These are phyloP conservation scores for Barnettozyma californica DNA, from an alignment of 805 yeast species.

Conservation along the genomic window DNA sequence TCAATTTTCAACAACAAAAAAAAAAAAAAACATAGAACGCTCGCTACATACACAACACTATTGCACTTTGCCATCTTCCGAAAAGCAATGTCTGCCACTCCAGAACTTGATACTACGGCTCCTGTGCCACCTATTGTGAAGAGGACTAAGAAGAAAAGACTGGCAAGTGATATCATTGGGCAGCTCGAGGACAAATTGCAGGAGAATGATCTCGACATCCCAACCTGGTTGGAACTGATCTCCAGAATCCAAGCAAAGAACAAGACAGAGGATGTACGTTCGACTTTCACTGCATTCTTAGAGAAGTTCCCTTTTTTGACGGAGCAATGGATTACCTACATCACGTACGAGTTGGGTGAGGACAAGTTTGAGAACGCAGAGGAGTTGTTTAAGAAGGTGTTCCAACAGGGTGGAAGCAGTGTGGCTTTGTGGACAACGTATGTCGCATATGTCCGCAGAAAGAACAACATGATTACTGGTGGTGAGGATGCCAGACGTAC, in stretches of 20 bases:
- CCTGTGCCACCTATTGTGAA: conserved; percentile 1
- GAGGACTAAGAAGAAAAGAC: conserved; percentile 17
- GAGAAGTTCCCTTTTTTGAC: conserved; percentile 63
- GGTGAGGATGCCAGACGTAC: conserved; percentile 74
- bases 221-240: conserved; percentile 53
- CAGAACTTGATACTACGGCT: background rate
- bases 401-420: conserved; percentile 52
- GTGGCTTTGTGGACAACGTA: conserved; percentile 74
- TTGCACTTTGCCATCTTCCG: background rate
- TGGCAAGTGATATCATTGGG: conserved; percentile 46
- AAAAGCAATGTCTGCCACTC: background rate
- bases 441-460: conserved; percentile 68
- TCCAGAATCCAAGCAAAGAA: conserved; percentile 45
- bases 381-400: conserved; percentile 53
- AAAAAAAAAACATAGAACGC: background rate
- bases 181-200: conserved; percentile 51
- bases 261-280: conserved; percentile 53
- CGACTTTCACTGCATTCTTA: conserved; percentile 56
- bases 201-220: conserved; percentile 46
- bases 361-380: conserved; percentile 67
- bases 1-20: background rate
- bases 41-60: too few relatives aligned
- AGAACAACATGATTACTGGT: conserved; percentile 64
- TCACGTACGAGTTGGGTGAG: conserved; percentile 55
- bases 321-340: conserved; percentile 69